Conservation (phyloP, 495 filamentous ascomycete species). For the Penicillium coprophilum region DNA sequence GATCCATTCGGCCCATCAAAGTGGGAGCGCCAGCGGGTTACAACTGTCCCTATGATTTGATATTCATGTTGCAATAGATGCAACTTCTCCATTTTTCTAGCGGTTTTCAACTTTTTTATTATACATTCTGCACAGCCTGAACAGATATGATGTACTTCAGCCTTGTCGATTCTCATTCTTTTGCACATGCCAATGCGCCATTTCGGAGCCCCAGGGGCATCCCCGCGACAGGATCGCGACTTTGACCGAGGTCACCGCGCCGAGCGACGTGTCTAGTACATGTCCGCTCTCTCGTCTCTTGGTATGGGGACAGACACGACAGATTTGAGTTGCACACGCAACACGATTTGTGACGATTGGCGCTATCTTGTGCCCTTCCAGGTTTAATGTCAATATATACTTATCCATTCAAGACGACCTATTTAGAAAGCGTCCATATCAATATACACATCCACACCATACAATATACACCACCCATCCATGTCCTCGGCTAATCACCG, state of each 20-base stretch:
- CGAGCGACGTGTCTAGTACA: neutral
- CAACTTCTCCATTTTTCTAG: neutral
- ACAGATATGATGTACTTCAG: neutral
- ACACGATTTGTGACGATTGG: neutral
- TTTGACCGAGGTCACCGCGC: neutral
- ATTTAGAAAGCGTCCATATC: neutral
- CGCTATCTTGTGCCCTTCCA: neutral
- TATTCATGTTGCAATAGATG: neutral
- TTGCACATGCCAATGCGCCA: neutral
- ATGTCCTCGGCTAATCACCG: neutral
- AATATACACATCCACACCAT: neutral
- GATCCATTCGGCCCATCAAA: constrained; percentile 26
- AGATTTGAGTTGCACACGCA: neutral
- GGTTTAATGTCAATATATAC: neutral
- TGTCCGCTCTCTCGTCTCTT: neutral
- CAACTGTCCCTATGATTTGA: constrained; percentile 28
- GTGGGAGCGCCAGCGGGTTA: constrained; percentile 24
- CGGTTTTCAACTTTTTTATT: neutral
- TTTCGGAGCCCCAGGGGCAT: neutral
- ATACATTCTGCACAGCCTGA: neutral
- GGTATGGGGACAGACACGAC: neutral
- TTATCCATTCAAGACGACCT: neutral
- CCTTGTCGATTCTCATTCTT: neutral
- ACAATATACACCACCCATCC: neutral
- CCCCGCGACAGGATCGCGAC: constrained; percentile 31